Evolutionary conservation across 768 basidiomycete genomes (phyloP), one percentile per base, ranked within the genome.

Genomic region (Tulasnella calospora): DNA sequence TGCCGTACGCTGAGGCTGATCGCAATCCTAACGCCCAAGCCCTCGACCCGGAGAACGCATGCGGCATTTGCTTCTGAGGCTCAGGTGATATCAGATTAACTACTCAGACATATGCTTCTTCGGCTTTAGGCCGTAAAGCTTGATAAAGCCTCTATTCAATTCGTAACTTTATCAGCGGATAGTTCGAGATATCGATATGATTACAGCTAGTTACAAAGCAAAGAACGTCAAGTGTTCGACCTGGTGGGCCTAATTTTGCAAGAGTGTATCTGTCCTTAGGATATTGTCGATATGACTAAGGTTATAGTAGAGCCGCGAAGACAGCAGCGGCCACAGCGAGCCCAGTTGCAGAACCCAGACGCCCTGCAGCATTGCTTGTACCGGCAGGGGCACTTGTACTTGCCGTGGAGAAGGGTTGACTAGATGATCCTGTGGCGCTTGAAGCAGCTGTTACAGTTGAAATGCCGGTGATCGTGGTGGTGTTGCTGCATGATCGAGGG

Each of bases 401-500:
- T 7, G 51, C 51, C n/a, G 51, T 51, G 5, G 51, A n/a, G 10
- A 23, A 51, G 7, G 51, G 51, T 51, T 51, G 51, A n/a, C n/a
- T n/a, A 7, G 51, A 51, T 12, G 51, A 51, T 51, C 21, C 51
- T 4, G 51, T 51, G 23, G 51, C 51, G 51, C 51, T 6, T 51
- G 51, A 51, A 51, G 23, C 51, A n/a, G 23, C 51, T 23, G 51
- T 51, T 9, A 23, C 51, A 23, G 23, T 51, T n/a, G 51, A 71
- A 30, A 71, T n/a, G 70, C 70, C 70, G 27, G 44, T 44, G 21
- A 74, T 46, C 19, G 73, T 71, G 1, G 77, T 35, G 15, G 51
- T 30, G 57, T 76, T 76, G n/a, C 79, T 79, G 79, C 79, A 79
- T 6, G 57, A 27, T 19, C 30, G 81, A 80, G 85, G 87, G 44